A percentile compares a stretch with the other conserved stretches of the same genome.
These are phyloP conservation scores for Sporothrix globosa DNA, from an alignment of 2,329 filamentous ascomycete genomes.

Conservation along the genomic window DNA sequence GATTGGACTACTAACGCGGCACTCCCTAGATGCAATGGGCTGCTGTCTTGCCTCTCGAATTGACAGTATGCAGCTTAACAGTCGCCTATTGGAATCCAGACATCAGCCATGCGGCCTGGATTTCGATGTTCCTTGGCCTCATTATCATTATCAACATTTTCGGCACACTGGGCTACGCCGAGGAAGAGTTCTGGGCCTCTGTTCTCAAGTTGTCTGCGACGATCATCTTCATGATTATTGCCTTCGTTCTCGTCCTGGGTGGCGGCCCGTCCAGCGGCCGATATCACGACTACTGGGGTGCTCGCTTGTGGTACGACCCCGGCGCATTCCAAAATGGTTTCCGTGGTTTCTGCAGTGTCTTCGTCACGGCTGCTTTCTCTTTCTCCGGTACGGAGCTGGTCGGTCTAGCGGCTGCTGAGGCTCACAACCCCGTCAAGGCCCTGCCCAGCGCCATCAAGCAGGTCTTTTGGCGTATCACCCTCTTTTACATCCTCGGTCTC, in stretches of 20 bases:
- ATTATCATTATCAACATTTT: slow-evolving; percentile 61
- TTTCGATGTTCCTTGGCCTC: slow-evolving; percentile 57
- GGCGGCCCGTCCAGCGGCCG: slow-evolving; percentile 58
- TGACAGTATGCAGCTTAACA: slow-evolving; percentile 54
- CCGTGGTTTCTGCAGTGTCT: slow-evolving; percentile 71
- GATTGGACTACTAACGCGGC: not conserved
- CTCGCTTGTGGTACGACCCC: slow-evolving; percentile 54
- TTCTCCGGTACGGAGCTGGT: slow-evolving; percentile 75
- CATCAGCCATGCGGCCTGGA: slow-evolving; percentile 56
- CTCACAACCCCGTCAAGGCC: slow-evolving; percentile 68
- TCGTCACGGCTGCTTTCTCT: slow-evolving; percentile 73
- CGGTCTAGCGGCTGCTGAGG: slow-evolving; percentile 74
- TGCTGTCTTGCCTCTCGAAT: slow-evolving; percentile 53
- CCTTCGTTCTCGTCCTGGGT: slow-evolving; percentile 61
- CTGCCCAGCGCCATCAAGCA: slow-evolving; percentile 85
- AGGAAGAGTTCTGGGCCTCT: slow-evolving; percentile 64
- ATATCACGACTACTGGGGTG: slow-evolving; percentile 54
- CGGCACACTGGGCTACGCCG: slow-evolving; percentile 59
- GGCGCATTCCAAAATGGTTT: slow-evolving; percentile 71
- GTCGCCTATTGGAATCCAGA: slow-evolving; percentile 54
- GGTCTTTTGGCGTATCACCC: slow-evolving; percentile 62
- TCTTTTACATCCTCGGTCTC: slow-evolving; percentile 59
- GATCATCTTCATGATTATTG: slow-evolving; percentile 66
- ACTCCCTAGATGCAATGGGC: slow-evolving; percentile 49
- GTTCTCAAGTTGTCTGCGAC: slow-evolving; percentile 61